Evolutionary conservation across 495 filamentous ascomycete species (phyloP), one percentile per base, ranked within the genome.

Genomic region (Stereocaulon alpinum): DNA sequence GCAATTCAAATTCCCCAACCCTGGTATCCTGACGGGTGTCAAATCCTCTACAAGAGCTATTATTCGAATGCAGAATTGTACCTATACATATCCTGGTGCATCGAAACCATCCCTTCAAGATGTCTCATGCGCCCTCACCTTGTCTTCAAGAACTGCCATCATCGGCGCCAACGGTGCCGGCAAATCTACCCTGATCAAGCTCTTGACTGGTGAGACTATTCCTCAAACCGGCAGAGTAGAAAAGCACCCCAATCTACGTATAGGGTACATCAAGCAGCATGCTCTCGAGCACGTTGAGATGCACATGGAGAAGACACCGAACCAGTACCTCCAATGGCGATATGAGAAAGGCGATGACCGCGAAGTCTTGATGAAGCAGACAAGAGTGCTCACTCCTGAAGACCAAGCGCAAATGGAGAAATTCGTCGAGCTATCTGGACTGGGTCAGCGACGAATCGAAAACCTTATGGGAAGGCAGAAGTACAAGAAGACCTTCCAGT

Each of bases 201-300:
- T 99, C 22, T 76, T 99, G 55, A 99, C 94, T n/a, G 94, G 94
- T 65, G 94, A 97, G 72, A 82, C 84, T 22, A 85, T 96, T 62
- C 93, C 94, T 1, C 88, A 91, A 63, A 69, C 70, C 27, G 94
- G 94, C 49, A 89, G 83, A 72, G 92, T 99, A 9, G 91, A 97
- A 78, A 97, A 97, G 77, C 94, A 99, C 69, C 94, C 94, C 66
- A 97, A 97, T 69, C 73, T 99, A 53, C 94, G 94, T 78, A 96
- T 99, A 67, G 94, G 94, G 49, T 97, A 97, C 78, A 96, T 97
- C 79, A 96, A 96, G 77, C 94, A 99, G 75, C 94, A 97, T 70
- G 95, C 94, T 20, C 81, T 99, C 12, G 93, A 99, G 77, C 93
- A 97, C 81, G 92, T 99, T 12, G 91, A 97, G 74, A 94, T 96